A percentile compares a stretch with the other conserved stretches of the same genome.
Evolutionary conservation across 108 stramenopile genomes (phyloP).

Genomic region (Asterionellopsis glacialis): DNA sequence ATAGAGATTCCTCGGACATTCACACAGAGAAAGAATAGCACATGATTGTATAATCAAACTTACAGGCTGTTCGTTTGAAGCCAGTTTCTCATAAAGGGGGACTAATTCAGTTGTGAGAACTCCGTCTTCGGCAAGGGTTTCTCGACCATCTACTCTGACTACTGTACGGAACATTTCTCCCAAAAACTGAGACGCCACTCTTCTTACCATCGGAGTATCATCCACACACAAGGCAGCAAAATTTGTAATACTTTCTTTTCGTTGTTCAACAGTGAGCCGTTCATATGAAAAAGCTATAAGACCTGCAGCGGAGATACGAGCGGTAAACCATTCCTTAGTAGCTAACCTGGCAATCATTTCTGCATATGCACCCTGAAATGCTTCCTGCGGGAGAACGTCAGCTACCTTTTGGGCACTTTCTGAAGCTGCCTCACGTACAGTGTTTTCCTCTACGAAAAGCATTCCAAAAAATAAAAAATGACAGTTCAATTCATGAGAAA

Average conservation of each 20-base stretch:
- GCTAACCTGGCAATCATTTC: constrained; percentile 82
- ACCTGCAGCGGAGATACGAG: constrained; percentile 86
- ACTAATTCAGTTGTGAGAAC: constrained; percentile 45
- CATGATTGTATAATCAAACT: too few species aligned
- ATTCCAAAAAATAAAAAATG: too few species aligned
- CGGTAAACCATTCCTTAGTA: constrained; percentile 96
- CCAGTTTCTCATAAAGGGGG: constrained; percentile 75
- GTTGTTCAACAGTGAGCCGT: constrained; percentile 23
- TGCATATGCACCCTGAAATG: constrained; percentile 59
- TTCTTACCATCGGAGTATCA: constrained; percentile 94
- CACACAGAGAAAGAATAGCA: too few species aligned
- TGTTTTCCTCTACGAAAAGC: constrained; percentile 45
- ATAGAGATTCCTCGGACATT: too few species aligned
- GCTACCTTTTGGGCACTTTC: constrained; percentile 40
- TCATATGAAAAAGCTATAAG: constrained; percentile 74
- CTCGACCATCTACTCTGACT: constrained; percentile 39
- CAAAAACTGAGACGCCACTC: constrained; percentile 81
- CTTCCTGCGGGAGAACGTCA: constrained; percentile 40
- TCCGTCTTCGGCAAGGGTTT: constrained; percentile 33
- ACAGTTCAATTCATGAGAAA: too few species aligned
- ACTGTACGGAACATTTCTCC: constrained; percentile 65
- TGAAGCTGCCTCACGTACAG: constrained; percentile 76
- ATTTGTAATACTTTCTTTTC: constrained; percentile 36
- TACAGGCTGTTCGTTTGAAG: constrained; percentile 78
- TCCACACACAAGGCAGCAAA: constrained; percentile 83